Conservation (phyloP, 257 asterid species). For the Solanum neorickii region DNA sequence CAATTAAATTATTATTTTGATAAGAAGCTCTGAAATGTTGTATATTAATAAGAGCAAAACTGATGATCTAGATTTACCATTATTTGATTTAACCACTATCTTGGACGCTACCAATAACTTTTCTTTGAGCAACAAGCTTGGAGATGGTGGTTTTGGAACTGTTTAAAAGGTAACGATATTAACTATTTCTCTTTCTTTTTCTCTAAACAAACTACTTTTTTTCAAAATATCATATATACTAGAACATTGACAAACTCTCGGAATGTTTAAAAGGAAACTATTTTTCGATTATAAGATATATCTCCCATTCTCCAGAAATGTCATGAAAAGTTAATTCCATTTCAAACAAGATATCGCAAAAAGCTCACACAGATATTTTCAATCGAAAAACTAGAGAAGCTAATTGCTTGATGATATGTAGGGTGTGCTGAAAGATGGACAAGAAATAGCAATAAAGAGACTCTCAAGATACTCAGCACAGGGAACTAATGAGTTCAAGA, state of each 20-base stretch:
- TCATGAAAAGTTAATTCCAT: not conserved
- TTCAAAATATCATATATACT: not conserved
- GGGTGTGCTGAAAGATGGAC: not conserved
- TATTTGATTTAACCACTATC: not conserved
- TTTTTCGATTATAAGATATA: not conserved
- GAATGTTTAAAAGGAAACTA: not conserved
- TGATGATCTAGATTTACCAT: not conserved
- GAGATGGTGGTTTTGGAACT: constrained; percentile 1
- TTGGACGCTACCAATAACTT: not conserved
- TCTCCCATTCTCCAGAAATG: not conserved
- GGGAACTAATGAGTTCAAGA: not conserved
- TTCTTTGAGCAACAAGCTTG: not conserved
- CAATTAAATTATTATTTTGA: not conserved
- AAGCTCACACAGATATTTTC: not conserved
- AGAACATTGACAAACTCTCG: not conserved
- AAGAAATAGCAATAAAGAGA: not conserved
- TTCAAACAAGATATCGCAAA: not conserved
- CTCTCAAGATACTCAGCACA: not conserved
- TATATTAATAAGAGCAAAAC: not conserved
- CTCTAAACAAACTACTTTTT: not conserved
- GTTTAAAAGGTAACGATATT: not conserved
- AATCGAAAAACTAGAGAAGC: not conserved
- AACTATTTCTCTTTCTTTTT: not conserved
- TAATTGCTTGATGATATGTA: not conserved
- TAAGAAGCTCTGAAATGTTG: not conserved